Base-by-base conservation (phyloP, 768 basidiomycete species). In the Aureoboletus auriporus region DNA sequence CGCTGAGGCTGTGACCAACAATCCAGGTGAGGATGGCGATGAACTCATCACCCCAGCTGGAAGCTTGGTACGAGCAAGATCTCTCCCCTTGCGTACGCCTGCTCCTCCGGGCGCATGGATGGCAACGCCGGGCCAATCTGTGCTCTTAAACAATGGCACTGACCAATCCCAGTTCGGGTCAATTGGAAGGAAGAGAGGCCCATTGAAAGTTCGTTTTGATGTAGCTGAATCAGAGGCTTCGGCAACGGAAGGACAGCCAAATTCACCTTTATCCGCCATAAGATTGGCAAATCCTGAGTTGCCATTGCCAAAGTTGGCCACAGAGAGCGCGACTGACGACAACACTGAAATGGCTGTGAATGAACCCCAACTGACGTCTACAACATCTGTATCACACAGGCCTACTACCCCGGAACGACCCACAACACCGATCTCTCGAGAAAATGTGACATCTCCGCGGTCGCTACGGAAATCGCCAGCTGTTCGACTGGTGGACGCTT, bases 191-290 rank as follows among this genome's bases (percentile, higher is more conserved):
- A 66, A 75, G 56, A 86, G 80, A 62, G 81, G 79, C 51, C 69
- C 82, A 23, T 63, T 83, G 52, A 86, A 85, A 62, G 88, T 91
- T 46, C 81, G 88, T 36, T 90, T 90, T 56, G 80, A 89, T 53
- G 71, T 75, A 26, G 66, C 55, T 35, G 61, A 70, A 56, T 55
- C 67, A 62, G 63, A 68, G 43, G 46, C 62, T 31, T 69, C 68
- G 45, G 53, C 60, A 35, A 59, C 60, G 31, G 65, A 66, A 48
- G 62, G 58, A 28, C 64, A 47, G 16, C 36, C 56, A 14, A 51
- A 44, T 45, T 53, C 67, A 13, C 66, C 65, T 12, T 38, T 68
- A 29, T 52, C 64, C 14, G 63, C 65, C 12, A 58, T 66, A 38
- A 54, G 54, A 43, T 42, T 63, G 49, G 38, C 39, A 39, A 59